phyloP scores from a whole-genome alignment of 176 grass and related monocot genomes.

The Melocanna baccifera region DNA sequence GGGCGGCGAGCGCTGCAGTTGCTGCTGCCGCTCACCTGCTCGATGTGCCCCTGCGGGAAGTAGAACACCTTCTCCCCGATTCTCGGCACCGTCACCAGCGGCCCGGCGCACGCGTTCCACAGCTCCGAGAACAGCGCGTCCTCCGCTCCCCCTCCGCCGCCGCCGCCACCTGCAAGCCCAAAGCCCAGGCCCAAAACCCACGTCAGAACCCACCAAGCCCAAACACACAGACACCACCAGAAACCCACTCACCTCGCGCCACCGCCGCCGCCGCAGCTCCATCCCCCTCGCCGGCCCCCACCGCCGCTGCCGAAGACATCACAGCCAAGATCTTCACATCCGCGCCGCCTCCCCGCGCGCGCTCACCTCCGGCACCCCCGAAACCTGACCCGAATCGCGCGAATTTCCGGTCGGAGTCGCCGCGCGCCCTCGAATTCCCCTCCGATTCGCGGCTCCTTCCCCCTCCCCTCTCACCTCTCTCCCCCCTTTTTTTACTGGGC shows the following conservation, averaged over 20 bases:
- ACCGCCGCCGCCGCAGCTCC: slow-evolving; percentile 14
- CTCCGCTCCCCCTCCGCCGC: slow-evolving; percentile 24
- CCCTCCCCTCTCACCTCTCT: background rate
- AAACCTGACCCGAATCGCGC: slow-evolving; percentile 15
- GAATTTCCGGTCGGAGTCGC: slow-evolving; percentile 29
- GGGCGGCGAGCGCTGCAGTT: background rate
- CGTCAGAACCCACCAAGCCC: slow-evolving; percentile 22
- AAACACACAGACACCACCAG: background rate
- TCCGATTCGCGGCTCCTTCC: slow-evolving; percentile 5
- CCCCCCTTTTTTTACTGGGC: background rate
- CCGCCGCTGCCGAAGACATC: slow-evolving; percentile 23
- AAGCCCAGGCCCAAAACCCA: background rate
- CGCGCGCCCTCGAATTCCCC: slow-evolving; percentile 1
- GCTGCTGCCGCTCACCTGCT: slow-evolving; percentile 52
- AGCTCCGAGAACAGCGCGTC: slow-evolving; percentile 73
- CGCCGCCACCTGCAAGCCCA: slow-evolving; percentile 28
- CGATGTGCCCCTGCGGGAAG: slow-evolving; percentile 95
- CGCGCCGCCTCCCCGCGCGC: slow-evolving; percentile 7
- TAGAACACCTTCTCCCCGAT: slow-evolving; percentile 76
- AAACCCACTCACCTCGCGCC: slow-evolving; percentile 26
- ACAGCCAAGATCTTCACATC: slow-evolving; percentile 46
- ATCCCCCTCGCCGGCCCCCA: slow-evolving; percentile 7
- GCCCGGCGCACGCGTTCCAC: slow-evolving; percentile 87
- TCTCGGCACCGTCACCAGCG: slow-evolving; percentile 79
- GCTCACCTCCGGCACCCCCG: background rate